Evolutionary conservation across 2,329 filamentous ascomycete species (phyloP).

Genomic region (Pseudocercospora vitis): DNA sequence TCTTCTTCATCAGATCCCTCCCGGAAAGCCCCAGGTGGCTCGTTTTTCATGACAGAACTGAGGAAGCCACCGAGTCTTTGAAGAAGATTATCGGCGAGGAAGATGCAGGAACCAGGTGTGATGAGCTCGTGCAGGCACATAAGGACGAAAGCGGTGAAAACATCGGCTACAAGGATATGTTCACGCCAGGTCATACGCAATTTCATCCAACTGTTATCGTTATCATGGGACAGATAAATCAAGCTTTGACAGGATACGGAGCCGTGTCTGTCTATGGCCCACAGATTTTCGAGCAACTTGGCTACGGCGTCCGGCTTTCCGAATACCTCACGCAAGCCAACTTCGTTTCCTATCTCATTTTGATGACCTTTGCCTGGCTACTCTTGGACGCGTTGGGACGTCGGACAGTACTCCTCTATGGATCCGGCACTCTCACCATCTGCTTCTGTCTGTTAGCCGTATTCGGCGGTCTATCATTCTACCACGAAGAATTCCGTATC

Average conservation of each 20-base stretch:
- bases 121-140: conserved; percentile 53
- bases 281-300: conserved; percentile 61
- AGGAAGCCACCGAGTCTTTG: conserved; percentile 54
- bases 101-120: conserved; percentile 50
- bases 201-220: conserved; percentile 60
- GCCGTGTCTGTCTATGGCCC: conserved; percentile 64
- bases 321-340: conserved; percentile 62
- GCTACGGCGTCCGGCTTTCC: conserved; percentile 52
- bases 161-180: conserved; percentile 59
- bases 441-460: conserved; percentile 55
- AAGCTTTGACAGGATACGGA: conserved; percentile 54
- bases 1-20: conserved; percentile 54
- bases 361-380: conserved; percentile 63
- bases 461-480: conserved; percentile 52
- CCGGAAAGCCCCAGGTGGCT: conserved; percentile 61
- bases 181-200: conserved; percentile 55
- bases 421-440: conserved; percentile 50
- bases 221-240: conserved; percentile 64
- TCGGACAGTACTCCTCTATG: conserved; percentile 55
- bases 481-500: conserved; percentile 42
- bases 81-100: conserved; percentile 53
- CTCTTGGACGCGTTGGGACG: conserved; percentile 58
- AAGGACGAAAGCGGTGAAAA: conserved; percentile 48
- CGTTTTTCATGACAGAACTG: conserved; percentile 51
- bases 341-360: conserved; percentile 60